Evolutionary conservation across 306 rosid species (phyloP).

Genomic region (Vigna trinervia): DNA sequence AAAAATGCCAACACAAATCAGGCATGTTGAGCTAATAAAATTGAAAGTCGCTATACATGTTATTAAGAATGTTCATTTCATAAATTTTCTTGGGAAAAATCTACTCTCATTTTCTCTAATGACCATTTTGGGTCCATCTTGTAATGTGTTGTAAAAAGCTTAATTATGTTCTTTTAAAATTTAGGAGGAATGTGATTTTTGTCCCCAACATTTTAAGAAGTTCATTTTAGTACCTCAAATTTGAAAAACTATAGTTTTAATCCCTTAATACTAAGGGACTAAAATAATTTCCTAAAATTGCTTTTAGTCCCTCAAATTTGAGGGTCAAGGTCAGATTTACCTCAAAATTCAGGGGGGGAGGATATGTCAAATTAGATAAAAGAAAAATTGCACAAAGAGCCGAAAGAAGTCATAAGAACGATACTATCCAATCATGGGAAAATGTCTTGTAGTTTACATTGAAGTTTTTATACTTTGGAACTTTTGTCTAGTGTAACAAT

Average conservation of each 20-base stretch:
- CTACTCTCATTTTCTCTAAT: not conserved
- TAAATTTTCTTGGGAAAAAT: not conserved
- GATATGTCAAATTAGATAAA: constrained; percentile 19
- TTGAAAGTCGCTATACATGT: not conserved
- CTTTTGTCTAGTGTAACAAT: constrained; percentile 26
- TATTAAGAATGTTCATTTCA: not conserved
- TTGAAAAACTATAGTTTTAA: too few species aligned
- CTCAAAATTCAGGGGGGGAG: not conserved
- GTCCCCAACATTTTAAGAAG: too few species aligned
- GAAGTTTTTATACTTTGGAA: constrained; percentile 28
- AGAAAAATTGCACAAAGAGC: constrained; percentile 5
- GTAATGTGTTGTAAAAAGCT: not conserved
- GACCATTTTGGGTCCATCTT: constrained; percentile 3
- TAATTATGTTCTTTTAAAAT: too few species aligned
- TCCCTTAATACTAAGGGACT: too few species aligned
- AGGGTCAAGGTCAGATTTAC: too few species aligned
- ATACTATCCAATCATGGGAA: not conserved
- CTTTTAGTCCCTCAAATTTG: too few species aligned
- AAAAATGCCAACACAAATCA: not conserved
- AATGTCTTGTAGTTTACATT: constrained; percentile 6
- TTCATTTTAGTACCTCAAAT: too few species aligned
- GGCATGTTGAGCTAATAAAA: not conserved
- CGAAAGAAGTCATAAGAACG: not conserved
- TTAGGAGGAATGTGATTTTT: too few species aligned
- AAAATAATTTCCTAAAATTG: too few species aligned